Evolutionary conservation across 78 protist genomes (phyloP).

Genomic region (Dictyostelium purpureum): DNA sequence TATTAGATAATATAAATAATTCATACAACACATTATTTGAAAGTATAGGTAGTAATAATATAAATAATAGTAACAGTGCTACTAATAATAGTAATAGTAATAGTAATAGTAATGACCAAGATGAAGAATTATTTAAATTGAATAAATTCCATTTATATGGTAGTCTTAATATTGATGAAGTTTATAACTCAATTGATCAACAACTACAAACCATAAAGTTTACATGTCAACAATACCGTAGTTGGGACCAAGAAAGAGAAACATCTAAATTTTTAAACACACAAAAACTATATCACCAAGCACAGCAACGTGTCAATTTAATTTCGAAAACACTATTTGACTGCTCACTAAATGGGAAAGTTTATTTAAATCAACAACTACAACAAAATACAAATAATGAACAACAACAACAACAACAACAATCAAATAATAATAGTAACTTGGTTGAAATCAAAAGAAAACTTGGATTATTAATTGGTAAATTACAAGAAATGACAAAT

Average conservation of each 20-base stretch:
- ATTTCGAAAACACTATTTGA: constrained; percentile 30
- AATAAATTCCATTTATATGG: not conserved
- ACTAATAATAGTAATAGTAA: too few species aligned
- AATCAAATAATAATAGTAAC: not conserved
- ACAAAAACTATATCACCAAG: not conserved
- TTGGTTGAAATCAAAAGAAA: not conserved
- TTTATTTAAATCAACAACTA: constrained; percentile 22
- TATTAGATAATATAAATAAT: not conserved
- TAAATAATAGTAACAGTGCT: not conserved
- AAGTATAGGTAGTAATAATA: not conserved
- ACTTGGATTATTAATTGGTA: constrained; percentile 28
- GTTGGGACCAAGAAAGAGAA: constrained; percentile 38
- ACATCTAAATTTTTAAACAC: not conserved
- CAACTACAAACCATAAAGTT: constrained; percentile 35
- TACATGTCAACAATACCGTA: constrained; percentile 54
- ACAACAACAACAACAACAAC: not conserved
- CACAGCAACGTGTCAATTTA: constrained; percentile 22
- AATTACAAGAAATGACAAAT: constrained; percentile 27
- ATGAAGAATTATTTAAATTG: not conserved
- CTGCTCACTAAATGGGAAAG: constrained; percentile 55
- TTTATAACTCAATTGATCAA: not conserved
- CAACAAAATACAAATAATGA: not conserved
- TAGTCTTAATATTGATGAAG: constrained; percentile 31
- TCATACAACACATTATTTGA: not conserved
- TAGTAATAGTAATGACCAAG: not conserved